Evolutionary conservation across 345 rosid species (phyloP), one percentile per base, ranked within the genome.

Genomic region (Corymbia maculata): DNA sequence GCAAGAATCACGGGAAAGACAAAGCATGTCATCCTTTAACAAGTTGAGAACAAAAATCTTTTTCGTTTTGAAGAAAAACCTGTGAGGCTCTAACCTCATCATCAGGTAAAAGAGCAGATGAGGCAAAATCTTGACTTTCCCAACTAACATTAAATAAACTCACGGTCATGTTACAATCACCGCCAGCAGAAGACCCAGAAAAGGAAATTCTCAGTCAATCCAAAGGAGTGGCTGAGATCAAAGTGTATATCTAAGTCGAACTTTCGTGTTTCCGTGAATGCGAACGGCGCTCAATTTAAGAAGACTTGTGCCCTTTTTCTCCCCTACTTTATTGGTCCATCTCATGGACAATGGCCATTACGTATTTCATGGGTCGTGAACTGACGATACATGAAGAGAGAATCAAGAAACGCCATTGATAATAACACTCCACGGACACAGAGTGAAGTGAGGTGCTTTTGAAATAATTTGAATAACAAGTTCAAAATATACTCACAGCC

Each of bases 1-100:
- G 22, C 45, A 55, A 75, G 88, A 85, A 89, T 86, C 91, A 91
- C 36, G 90, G 79, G 87, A 87, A 88, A 85, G 11, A 55, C 51
- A 36, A 45, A 85, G 45, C 84, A 21, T 24, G 52, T 42, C 61
- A 44, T n/a, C 88, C 87, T 88, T 49, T 49, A 28, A 12, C 51
- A 53, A 85, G 88, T 50, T 53, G 57, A 57, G 28, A 42, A 44
- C 84, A 42, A 75, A 14, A 75, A 7, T 26, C 22, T 4, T 42
- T 10, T 19, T 21, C 26, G 13, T 75, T 75, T 75, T 22, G 28
- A 75, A 75, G 55, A 57, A 57, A 16, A 85, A 45, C 49, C 22
- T 88, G 36, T 57, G 86, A 28, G 85, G 88, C 88, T n/a, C 57
- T 53, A n/a, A 87, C 30, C 19, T 88, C 59, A 22, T 32, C 36